A percentile compares a stretch with the other conserved stretches of the same genome.
Conservation (phyloP, 2,329 filamentous ascomycete genomes). For the Pseudocercospora fijiensis region DNA sequence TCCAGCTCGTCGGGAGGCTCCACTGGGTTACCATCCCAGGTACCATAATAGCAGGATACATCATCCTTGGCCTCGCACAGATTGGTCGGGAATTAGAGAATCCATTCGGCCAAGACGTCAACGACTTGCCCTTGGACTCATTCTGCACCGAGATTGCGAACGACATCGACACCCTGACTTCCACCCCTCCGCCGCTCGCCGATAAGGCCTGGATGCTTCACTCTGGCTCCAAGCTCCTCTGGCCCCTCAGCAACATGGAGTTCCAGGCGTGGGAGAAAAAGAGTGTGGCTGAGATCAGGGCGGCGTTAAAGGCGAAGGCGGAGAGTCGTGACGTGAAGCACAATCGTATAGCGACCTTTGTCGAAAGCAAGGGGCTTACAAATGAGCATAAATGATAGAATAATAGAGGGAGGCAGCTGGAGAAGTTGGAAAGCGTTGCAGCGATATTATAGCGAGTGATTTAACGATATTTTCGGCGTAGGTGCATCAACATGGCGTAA, state of each 20-base stretch:
- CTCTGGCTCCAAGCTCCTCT: conserved; percentile 55
- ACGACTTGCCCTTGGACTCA: conserved; percentile 72
- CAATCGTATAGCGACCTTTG: conserved; percentile 27
- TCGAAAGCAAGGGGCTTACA: conserved; percentile 23
- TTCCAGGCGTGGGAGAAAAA: conserved; percentile 41
- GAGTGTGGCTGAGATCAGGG: conserved; percentile 45
- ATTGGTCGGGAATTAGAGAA: conserved; percentile 84
- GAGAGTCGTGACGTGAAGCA: conserved; percentile 32
- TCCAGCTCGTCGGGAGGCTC: conserved; percentile 68
- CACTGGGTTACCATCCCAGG: conserved; percentile 76
- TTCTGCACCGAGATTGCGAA: conserved; percentile 73
- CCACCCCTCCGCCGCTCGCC: conserved; percentile 52
- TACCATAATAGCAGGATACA: conserved; percentile 68
- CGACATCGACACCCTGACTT: conserved; percentile 72
- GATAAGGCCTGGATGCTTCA: conserved; percentile 54
- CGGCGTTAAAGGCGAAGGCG: conserved; percentile 46
- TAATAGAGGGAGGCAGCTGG: not conserved
- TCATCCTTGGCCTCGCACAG: conserved; percentile 73
- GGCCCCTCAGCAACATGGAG: conserved; percentile 52
- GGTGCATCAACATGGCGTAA: not conserved
- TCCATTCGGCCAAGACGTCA: conserved; percentile 79
- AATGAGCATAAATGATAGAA: conserved; percentile 9
- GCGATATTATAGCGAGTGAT: not conserved
- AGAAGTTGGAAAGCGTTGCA: not conserved
- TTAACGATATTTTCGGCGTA: not conserved